Base-by-base conservation (phyloP, 2,329 filamentous ascomycete genomes). In the Fusarium tupiense region DNA sequence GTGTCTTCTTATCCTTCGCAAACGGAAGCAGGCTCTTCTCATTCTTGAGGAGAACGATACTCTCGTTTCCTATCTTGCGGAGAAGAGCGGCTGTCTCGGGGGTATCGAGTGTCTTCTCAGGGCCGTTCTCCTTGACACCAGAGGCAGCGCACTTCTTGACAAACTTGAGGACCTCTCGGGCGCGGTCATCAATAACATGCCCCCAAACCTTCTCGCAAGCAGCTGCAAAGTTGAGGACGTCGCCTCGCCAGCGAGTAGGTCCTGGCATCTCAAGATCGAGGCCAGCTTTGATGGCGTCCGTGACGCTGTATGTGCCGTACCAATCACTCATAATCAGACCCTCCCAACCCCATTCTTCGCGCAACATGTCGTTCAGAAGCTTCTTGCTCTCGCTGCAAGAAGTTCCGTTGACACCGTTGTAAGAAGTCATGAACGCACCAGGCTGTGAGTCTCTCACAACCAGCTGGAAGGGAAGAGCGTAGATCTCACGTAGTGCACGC, bases 21-120 rank as follows among this genome's bases (percentile, higher is more conserved):
- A 92, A 81, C 2, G 93, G 93, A 3, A 95, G 84, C 0, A 91
- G 80, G 20, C 84, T 84, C 43, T 87, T 87, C 19, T 93, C 88
- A 73, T 95, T 95, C 83, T 94, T 94, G 56, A 95, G 83, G 19
- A 95, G 85, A 3, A 94, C 92, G 14, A 94, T 90, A 8, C 90
- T 90, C 78, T 94, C 91, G 9, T 90, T 88, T 24, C 91, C 92
- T 31, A 93, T 86, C 61, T 87, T 86, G 24, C 93, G 87, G 29
- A 94, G 87, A 52, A 94, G 84, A 22, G 86, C 87, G 9, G 91
- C 88, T 43, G 90, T 90, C 79, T 92, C 88, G 1, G 88, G 86
- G 1, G 88, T 92, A 77, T 94, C 85, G 13, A 86, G 83, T 1
- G 84, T 86, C 56, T 82, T 83, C 79, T 91, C 90, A 1, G 86